Conservation (phyloP, 2,329 filamentous ascomycete genomes). For the Emydomyces testavorans region DNA sequence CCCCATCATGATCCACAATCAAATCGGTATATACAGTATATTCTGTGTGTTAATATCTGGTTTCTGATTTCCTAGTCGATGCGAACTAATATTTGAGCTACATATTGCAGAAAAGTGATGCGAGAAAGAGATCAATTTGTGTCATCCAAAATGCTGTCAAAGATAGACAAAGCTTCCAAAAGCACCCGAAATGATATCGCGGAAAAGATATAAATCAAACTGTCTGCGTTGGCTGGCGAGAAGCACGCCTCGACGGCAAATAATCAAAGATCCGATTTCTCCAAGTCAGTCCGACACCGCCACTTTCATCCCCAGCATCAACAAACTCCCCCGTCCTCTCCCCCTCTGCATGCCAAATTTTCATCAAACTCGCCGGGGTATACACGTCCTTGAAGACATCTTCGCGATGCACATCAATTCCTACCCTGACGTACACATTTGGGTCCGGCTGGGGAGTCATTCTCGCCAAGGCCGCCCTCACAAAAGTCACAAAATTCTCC, state of each 20-base stretch:
- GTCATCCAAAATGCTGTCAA: too few species aligned
- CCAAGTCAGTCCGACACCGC: conserved; percentile 47
- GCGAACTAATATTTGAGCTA: too few species aligned
- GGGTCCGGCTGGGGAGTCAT: conserved; percentile 61
- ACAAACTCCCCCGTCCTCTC: conserved; percentile 56
- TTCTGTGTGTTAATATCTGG: too few species aligned
- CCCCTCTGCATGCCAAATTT: conserved; percentile 76
- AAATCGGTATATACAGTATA: too few species aligned
- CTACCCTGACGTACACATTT: conserved; percentile 62
- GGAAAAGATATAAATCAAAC: neutral
- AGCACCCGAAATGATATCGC: too few species aligned
- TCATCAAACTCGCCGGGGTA: conserved; percentile 77
- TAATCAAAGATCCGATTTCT: conserved; percentile 64
- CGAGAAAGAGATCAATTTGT: too few species aligned
- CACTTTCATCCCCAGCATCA: conserved; percentile 52
- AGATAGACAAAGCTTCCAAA: too few species aligned
- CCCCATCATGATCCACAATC: too few species aligned
- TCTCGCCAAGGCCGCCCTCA: conserved; percentile 68
- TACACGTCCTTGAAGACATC: conserved; percentile 73
- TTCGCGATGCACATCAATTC: conserved; percentile 49
- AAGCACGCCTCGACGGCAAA: conserved; percentile 5
- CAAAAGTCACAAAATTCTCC: conserved; percentile 66
- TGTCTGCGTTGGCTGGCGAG: neutral
- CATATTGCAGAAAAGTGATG: too few species aligned
- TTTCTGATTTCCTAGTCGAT: too few species aligned